Evolutionary conservation across 2,329 filamentous ascomycete genomes (phyloP), one percentile per base, ranked within the genome.

Genomic region (Aspergillus sp.): DNA sequence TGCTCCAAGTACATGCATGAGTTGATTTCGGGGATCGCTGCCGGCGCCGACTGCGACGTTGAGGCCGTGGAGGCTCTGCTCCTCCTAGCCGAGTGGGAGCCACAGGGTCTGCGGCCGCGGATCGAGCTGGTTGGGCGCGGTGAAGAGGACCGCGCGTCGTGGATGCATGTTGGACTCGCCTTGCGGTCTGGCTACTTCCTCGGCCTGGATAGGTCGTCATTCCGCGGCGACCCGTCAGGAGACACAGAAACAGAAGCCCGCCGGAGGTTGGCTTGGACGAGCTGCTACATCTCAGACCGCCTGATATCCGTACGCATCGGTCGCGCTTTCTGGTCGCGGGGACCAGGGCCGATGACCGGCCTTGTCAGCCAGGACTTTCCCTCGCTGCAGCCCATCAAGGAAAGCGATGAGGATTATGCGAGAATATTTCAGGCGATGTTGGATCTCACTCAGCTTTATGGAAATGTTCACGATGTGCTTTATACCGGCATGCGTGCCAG

Each of bases 151-250:
- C 71, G 80, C 27, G 78, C 80, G 17, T 78, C 79, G 0, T 85
- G 80, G 80, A 84, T 84, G 79, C 76, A 83, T 45, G 78, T 83
- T 4, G 80, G 80, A 1, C 69, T 80, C 13, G 80, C 80, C 3
- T 59, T 85, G 5, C 70, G 80, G 5, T 72, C 82, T 2, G 80
- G 74, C 0, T 84, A 84, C 50, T 80, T 80, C 31, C 71, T 83
- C 11, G 75, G 75, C 1, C 64, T 85, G 12, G 80, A 85, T 49
- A 69, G 76, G 37, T 82, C 79, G 13, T 76, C 77, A 0, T 78
- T 84, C 44, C 67, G 74, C 26, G 71, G 74, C 19, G 72, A 77
- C 24, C 66, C 71, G 26, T 69, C 72, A 8, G 68, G 68, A n/a
- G 74, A 75, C 35, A 69, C 75, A 6, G 68, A 71, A 16, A 64